Evolutionary conservation across 768 basidiomycete species (phyloP), one percentile per base, ranked within the genome.

Genomic region (Mycena vulgaris): DNA sequence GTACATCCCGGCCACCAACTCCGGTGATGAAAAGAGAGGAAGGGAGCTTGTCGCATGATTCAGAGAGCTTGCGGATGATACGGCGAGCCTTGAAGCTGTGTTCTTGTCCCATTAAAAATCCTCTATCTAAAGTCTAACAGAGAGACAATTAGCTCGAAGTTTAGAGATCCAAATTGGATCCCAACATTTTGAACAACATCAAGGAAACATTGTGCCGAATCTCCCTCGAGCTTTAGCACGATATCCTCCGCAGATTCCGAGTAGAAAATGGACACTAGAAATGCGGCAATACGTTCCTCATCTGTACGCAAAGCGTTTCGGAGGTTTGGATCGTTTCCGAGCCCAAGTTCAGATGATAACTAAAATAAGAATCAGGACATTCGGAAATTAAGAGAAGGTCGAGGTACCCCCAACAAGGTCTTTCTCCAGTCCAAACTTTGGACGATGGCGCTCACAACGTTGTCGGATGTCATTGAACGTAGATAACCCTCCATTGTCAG

Each of bases 61-160:
- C 69, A 9, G 70, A 73, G 4, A 77, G 64, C 53, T 72, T 73
- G 25, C 70, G 59, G 3, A 74, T 48, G 6, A 75, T 35, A n/a
- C 72, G 69, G 39, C 58, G 66, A n/a, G 69, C 74, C 39, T 57
- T 48, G 25, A 11, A 19, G 42, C 33, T 51, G 27, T 66, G 47
- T 14, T 66, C 65, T 21, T 39, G 33, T 1, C n/a, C 23, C 14
- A 42, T 30, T 16, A 67, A 27, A 31, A 68, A 63, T 9, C 67
- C 53, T 25, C 61, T 47, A 27, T 68, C 47, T 3, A 68, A 23
- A 27, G 57, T 51, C 67, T 68, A 23, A 58, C n/a, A 30, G 9
- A 55, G 6, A 27, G 39, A 30, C 10, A 59, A 39, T 40, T 37
- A 37, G 14, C 14, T 37, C 8, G 14, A 14, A 37, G 35, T 10